Base-by-base conservation (phyloP, 176 grass and related monocot species). In the Musa schizocarpa region DNA sequence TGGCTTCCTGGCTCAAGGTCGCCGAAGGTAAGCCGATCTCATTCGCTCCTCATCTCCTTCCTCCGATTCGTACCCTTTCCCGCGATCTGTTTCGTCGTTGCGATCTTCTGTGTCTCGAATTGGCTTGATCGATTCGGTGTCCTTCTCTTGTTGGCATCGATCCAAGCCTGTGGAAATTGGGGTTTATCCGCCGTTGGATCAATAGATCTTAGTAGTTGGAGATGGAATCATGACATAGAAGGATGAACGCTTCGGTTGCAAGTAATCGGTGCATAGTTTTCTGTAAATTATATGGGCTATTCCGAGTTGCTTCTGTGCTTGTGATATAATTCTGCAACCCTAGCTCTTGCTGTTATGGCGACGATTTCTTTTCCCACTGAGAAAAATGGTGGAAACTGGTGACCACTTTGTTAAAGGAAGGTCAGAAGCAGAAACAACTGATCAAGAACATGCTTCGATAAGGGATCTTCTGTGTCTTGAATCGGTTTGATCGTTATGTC, bases 1-100 rank as follows among this genome's bases (percentile, higher is more conserved):
- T 99, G 95, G 88, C 95, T 74, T 99, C 95, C 65, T 99, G 95
- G 95, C 90, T 99, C 84, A 99, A 99, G 79, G 95, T 80, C 75
- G 95, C 95, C 69, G 95, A 99, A 99, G 95, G 95, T 99, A 94
- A 65, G 64, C 74, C 68, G 56, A 80, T 79, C 77, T 59, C 77
- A 16, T 74, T 43, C 4, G 34, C 54, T 9, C 71, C 69, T 61
- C 50, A 72, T 54, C 65, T 50, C 71, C 13, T 27, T 75, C 24
- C 13, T 70, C 14, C 34, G 80, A 82, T 79, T 77, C 65, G 53
- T 78, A 50, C 58, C 81, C 55, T 25, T 81, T 76, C 20, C 76
- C 54, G 68, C 51, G 53, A 70, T 9, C 62, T 54, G 75, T 10
- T 74, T 74, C 23, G 17, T 17, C 9, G 68, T 50, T 50, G 43